Conservation (phyloP, 2,329 filamentous ascomycete genomes). For the Paraphaeosphaeria sporulosa region DNA sequence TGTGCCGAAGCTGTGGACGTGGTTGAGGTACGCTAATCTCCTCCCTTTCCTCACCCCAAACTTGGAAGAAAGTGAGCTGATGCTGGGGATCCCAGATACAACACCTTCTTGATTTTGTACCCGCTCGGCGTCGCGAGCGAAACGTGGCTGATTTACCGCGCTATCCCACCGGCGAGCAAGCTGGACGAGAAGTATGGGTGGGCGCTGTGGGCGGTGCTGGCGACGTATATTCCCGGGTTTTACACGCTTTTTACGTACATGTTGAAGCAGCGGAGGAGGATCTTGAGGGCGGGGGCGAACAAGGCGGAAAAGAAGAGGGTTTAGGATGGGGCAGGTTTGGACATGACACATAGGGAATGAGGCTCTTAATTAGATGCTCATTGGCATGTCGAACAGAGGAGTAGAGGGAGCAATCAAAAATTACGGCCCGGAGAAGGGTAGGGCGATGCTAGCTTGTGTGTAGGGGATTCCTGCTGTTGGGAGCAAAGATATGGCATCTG, state of each 20-base stretch:
- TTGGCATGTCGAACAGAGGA: too few relatives aligned
- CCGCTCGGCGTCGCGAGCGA: slow-evolving; percentile 91
- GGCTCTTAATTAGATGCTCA: too few relatives aligned
- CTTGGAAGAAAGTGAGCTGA: background rate
- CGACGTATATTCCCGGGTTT: slow-evolving; percentile 79
- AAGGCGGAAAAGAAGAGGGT: slow-evolving; percentile 52
- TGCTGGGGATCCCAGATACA: slow-evolving; percentile 61
- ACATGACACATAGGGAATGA: too few relatives aligned
- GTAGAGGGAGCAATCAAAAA: too few relatives aligned
- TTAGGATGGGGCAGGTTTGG: background rate
- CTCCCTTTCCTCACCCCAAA: background rate
- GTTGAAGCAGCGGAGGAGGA: slow-evolving; percentile 87
- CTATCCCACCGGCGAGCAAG: slow-evolving; percentile 66
- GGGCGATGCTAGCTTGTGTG: background rate
- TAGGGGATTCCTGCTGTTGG: too few relatives aligned
- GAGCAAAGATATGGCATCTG: too few relatives aligned
- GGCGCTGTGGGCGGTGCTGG: slow-evolving; percentile 70
- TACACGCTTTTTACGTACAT: slow-evolving; percentile 94
- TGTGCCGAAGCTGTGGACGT: slow-evolving; percentile 73
- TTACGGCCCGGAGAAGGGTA: too few relatives aligned
- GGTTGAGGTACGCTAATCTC: slow-evolving; percentile 67
- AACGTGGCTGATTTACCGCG: slow-evolving; percentile 78
- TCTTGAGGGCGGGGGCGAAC: slow-evolving; percentile 62
- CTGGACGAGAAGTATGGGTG: slow-evolving; percentile 63
- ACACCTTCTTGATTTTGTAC: slow-evolving; percentile 92